Evolutionary conservation across 2,329 filamentous ascomycete species (phyloP).

Genomic region (Westerdykella sp.): DNA sequence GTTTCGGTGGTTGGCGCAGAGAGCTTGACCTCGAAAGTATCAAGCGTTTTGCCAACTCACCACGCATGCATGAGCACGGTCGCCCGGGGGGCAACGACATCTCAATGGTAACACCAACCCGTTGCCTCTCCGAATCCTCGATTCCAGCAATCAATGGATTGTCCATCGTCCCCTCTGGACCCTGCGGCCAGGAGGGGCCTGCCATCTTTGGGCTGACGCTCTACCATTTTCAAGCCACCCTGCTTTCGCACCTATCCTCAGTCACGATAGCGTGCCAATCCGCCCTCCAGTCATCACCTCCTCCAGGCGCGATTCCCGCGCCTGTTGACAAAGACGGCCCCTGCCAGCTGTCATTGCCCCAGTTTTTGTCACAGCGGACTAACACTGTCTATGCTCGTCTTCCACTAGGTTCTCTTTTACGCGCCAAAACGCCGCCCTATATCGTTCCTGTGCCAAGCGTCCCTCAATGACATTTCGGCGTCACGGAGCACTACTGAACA

Average conservation of each 20-base stretch:
- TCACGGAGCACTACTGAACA: conserved; percentile 24
- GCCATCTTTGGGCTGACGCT: conserved; percentile 30
- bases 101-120: conserved; percentile 33
- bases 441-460: conserved; percentile 24
- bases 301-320: conserved; percentile 32
- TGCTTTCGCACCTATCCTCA: conserved; percentile 26
- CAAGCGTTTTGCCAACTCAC: conserved; percentile 36
- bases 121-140: conserved; percentile 28
- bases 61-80: conserved; percentile 33
- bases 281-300: conserved; percentile 26
- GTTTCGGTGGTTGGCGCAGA: conserved; percentile 30
- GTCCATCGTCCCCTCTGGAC: conserved; percentile 13
- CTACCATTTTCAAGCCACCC: conserved; percentile 27
- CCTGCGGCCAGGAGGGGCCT: conserved; percentile 24
- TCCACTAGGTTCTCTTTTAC: no score
- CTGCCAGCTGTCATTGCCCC: conserved; percentile 21
- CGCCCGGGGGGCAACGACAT: conserved; percentile 23
- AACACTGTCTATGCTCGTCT: no score
- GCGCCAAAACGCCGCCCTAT: conserved; percentile 6
- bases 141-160: conserved; percentile 31
- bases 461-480: conserved; percentile 13
- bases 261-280: conserved; percentile 33
- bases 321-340: conserved; percentile 16
- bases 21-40: conserved; percentile 29
- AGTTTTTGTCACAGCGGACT: conserved; percentile 17